Percentiles rank a stretch among this genome's conserved stretches.
These are phyloP conservation scores for Botryotinia convoluta DNA, from an alignment of 2,329 filamentous ascomycete species.

Conservation along the genomic window DNA sequence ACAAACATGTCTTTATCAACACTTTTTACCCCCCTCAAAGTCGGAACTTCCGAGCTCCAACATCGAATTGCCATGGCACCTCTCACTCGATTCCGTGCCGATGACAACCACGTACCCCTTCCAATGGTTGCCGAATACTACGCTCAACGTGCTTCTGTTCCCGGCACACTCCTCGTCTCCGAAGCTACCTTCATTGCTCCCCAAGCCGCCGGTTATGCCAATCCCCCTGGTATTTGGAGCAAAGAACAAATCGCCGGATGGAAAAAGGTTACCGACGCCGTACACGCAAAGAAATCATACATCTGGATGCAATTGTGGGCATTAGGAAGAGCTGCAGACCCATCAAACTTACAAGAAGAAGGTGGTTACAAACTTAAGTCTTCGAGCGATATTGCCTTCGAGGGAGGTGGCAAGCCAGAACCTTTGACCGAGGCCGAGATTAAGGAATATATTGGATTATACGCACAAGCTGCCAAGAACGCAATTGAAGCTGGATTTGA, in stretches of 20 bases:
- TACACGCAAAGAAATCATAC: constrained; percentile 56
- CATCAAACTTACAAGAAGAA: constrained; percentile 23
- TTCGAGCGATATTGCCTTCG: constrained; percentile 30
- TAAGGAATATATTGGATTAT: constrained; percentile 40
- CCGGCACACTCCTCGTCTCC: constrained; percentile 54
- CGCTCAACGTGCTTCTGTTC: constrained; percentile 48
- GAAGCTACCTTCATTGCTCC: constrained; percentile 52
- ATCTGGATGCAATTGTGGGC: constrained; percentile 62
- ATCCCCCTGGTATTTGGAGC: constrained; percentile 55
- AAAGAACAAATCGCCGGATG: constrained; percentile 53
- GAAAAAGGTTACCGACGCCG: constrained; percentile 56
- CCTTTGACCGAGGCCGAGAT: constrained; percentile 42
- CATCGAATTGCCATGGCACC: constrained; percentile 55
- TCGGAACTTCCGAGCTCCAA: constrained; percentile 43
- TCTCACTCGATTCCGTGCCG: constrained; percentile 53
- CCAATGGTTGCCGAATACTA: constrained; percentile 51
- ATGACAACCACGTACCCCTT: constrained; percentile 47
- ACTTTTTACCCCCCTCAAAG: constrained; percentile 46
- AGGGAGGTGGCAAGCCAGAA: constrained; percentile 30
- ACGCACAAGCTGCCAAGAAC: constrained; percentile 39
- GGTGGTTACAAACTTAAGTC: constrained; percentile 29
- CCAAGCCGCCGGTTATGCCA: constrained; percentile 47
- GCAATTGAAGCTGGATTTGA: constrained; percentile 56
- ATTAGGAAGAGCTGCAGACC: constrained; percentile 47
- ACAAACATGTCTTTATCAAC: constrained; percentile 25